Conservation (phyloP, 1,284 basidiomycete genomes). For the Exobasidium rhododendri region DNA sequence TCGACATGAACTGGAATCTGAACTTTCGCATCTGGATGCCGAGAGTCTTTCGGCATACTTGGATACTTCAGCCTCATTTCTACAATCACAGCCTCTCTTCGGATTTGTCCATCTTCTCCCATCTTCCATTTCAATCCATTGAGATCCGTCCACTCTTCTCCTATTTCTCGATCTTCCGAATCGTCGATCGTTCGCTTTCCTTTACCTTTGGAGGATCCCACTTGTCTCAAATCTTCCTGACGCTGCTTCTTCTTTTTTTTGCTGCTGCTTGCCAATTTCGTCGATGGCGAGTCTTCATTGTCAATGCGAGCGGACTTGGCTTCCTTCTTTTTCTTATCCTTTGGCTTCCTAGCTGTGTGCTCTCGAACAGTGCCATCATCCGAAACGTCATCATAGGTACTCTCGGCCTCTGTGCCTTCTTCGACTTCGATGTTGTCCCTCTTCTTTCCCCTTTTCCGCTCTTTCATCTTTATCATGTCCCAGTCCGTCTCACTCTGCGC, state of each 20-base stretch:
- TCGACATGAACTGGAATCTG: slow-evolving; percentile 34
- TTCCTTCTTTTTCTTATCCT: background rate
- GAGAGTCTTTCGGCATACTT: slow-evolving; percentile 42
- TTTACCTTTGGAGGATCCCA: slow-evolving; percentile 1
- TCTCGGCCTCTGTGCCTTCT: background rate
- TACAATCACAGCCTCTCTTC: slow-evolving; percentile 34
- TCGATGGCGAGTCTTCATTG: background rate
- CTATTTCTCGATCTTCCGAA: slow-evolving; percentile 36
- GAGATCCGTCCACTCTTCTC: slow-evolving; percentile 45
- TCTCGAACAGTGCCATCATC: background rate
- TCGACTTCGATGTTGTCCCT: slow-evolving; percentile 1
- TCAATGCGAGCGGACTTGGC: background rate
- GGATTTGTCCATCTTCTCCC: slow-evolving; percentile 27
- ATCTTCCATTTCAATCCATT: slow-evolving; percentile 47
- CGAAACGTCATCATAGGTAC: background rate
- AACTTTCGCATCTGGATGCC: slow-evolving; percentile 41
- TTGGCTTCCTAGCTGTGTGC: background rate
- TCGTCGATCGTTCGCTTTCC: slow-evolving; percentile 37
- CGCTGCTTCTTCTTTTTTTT: background rate
- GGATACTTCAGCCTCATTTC: slow-evolving; percentile 44
- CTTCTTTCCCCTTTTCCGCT: slow-evolving; percentile 1
- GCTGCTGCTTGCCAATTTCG: no score
- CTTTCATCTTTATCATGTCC: background rate
- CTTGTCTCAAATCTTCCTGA: background rate
- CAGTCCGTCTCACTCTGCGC: background rate